Base-by-base conservation (phyloP, 805 yeast species). In the Kuraishia piskuri region DNA sequence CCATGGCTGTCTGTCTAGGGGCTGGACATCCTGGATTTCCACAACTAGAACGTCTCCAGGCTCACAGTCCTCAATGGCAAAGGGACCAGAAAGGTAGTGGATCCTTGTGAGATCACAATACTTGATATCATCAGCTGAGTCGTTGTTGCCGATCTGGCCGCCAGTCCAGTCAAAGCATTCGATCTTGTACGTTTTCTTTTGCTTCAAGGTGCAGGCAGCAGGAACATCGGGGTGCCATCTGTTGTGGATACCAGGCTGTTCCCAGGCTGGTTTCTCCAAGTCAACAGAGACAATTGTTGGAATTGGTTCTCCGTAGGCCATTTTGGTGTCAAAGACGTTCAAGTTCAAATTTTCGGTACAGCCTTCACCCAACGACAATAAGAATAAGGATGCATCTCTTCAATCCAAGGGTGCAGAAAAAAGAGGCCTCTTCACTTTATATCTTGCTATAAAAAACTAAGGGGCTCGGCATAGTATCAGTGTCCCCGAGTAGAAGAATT, bases 111-210 rank as follows among this genome's bases (percentile, higher is more conserved):
- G 64, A 60, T 77, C 80, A 50, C 71, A 74, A 56, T 72, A 55
- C 54, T 65, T 70, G 56, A 77, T 66, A 58, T 77, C 82, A 60
- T 77, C 79, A 23, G 81, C 80, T 40, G 64, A 59, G 56, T 77
- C 80, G 58, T 68, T 68, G 61, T 77, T 76, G 12, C 66, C 66
- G 51, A 77, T 68, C 61, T 77, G 82, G 52, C 77, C 77, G 12
- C 82, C 82, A 7, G 81, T 77, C 82, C 82, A 77, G 56, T 77
- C 82, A 49, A 77, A 67, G 56, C 82, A 77, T 57, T 77, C 81
- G 45, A 76, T 65, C 54, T 75, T 75, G 57, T 73, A 74, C 4
- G 75, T 64, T 55, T 73, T 75, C n/a, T 73, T 72, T 22, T 67
- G 79, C 51, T 66, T 59, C 47, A 77, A 70, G 10, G 68, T 66